These are phyloP conservation scores for Tylopilus rubrobrunneus DNA, from an alignment of 768 basidiomycete species.

Conservation along the genomic window DNA sequence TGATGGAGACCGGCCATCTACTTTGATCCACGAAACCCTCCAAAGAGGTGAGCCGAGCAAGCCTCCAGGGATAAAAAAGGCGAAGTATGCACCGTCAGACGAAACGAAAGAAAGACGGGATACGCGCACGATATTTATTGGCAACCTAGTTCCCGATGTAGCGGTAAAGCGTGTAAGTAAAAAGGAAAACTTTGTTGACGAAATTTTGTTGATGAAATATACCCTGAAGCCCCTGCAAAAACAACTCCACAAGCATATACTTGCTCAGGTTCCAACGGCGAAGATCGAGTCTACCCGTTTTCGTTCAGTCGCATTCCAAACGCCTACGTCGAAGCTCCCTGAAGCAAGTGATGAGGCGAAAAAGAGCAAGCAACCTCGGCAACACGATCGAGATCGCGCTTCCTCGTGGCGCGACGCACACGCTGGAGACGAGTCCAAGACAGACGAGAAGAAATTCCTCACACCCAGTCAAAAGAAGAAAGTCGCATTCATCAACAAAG, in stretches of 20 bases:
- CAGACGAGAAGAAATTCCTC: slow-evolving; percentile 63
- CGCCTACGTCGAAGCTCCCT: slow-evolving; percentile 66
- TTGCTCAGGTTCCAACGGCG: slow-evolving; percentile 63
- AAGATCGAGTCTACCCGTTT: slow-evolving; percentile 93
- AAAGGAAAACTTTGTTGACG: not conserved
- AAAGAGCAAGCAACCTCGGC: slow-evolving; percentile 32
- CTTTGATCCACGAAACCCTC: slow-evolving; percentile 65
- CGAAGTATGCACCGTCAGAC: slow-evolving; percentile 55
- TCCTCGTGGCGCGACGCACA: slow-evolving; percentile 53
- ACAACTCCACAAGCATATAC: slow-evolving; percentile 71
- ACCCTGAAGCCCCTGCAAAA: slow-evolving; percentile 62
- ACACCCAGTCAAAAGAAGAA: slow-evolving; percentile 86
- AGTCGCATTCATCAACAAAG: slow-evolving; percentile 90
- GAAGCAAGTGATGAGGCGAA: slow-evolving; percentile 32
- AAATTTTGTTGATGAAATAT: not conserved
- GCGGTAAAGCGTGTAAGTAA: slow-evolving; percentile 68
- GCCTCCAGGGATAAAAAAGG: slow-evolving; percentile 24
- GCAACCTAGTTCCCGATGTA: slow-evolving; percentile 78
- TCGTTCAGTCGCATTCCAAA: slow-evolving; percentile 88
- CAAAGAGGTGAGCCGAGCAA: slow-evolving; percentile 28
- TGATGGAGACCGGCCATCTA: slow-evolving; percentile 33
- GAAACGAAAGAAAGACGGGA: slow-evolving; percentile 76
- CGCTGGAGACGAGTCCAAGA: slow-evolving; percentile 39
- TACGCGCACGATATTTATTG: slow-evolving; percentile 85
- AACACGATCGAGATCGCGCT: slow-evolving; percentile 56